phyloP scores from a whole-genome alignment of 306 rosid genomes.

The cucumber (Cucumis sativus) region DNA sequence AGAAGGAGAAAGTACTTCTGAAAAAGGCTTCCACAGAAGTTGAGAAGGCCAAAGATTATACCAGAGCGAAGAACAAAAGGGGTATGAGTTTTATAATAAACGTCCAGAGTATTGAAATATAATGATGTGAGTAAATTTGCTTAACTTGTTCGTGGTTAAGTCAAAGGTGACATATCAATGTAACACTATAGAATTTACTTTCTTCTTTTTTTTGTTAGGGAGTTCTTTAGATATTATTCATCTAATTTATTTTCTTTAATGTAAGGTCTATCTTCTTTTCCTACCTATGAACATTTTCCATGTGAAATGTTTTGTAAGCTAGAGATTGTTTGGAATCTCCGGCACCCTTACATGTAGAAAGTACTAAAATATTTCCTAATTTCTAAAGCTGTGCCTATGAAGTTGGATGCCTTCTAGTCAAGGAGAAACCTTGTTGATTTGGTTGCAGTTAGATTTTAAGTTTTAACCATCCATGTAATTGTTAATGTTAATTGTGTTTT shows the following conservation, averaged over 20 bases:
- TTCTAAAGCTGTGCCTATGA: background rate
- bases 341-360: background rate
- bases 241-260: background rate
- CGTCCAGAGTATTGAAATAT: background rate
- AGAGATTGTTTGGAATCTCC: background rate
- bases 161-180: background rate
- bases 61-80: constrained; percentile 71
- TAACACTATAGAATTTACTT: background rate
- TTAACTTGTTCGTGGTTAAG: background rate
- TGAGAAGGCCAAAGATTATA: constrained; percentile 84
- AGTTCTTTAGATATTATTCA: background rate
- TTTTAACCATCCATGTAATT: background rate
- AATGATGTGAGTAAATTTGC: background rate
- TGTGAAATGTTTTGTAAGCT: background rate
- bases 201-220: background rate
- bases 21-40: constrained; percentile 75
- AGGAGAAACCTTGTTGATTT: background rate
- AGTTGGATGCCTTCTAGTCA: background rate
- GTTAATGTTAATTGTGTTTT: background rate
- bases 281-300: background rate
- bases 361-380: background rate
- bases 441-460: background rate
- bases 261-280: background rate
- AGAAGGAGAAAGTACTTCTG: constrained; percentile 88
- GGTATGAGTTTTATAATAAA: constrained; percentile 26